Evolutionary conservation across 495 filamentous ascomycete genomes (phyloP), one percentile per base, ranked within the genome.

Genomic region (Chaetomium fimeti): DNA sequence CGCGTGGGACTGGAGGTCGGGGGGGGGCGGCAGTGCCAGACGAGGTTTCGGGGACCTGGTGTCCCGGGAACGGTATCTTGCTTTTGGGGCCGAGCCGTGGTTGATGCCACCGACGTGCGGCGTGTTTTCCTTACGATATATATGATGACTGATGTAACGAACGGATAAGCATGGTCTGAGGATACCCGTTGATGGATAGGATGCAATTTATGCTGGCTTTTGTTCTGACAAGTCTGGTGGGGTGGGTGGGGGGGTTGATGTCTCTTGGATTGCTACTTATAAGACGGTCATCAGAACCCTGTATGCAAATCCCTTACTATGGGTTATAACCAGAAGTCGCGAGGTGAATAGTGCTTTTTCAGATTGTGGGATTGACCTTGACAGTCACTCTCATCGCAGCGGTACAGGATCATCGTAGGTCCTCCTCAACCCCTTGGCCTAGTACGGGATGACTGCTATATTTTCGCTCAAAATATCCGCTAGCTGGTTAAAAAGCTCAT

Each of bases 171-270:
- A 47, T 60, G 62, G 15, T 54, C 15, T 63, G 61, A 64, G 62
- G 48, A 64, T 64, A 64, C 62, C 62, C 62, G 62, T 60, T 59
- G 62, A 18, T 60, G 43, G 45, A 59, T 64, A 54, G 62, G 27
- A 43, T 43, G 22, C 42, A 24, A 28, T 54, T 43, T 40, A 38
- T 38, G 40, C n/a, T 62, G n/a, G 40, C 3, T 28, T 54, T 28
- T 15, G 1, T 61, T 52, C 8, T 49, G 16, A 15, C 16, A 3
- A 20, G 8, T 47, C 22, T 0, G 40, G n/a, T n/a, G n/a, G n/a
- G n/a, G n/a, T n/a, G n/a, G n/a, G n/a, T n/a, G n/a, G n/a, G n/a
- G n/a, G 27, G 25, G 13, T n/a, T 48, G 22, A 11, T 3, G 27
- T 55, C 52, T 49, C 3, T 49, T 16, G 40, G 40, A 43, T 43